These are phyloP conservation scores for Penicillium capsulatum DNA, from an alignment of 2,329 filamentous ascomycete genomes.

Conservation along the genomic window DNA sequence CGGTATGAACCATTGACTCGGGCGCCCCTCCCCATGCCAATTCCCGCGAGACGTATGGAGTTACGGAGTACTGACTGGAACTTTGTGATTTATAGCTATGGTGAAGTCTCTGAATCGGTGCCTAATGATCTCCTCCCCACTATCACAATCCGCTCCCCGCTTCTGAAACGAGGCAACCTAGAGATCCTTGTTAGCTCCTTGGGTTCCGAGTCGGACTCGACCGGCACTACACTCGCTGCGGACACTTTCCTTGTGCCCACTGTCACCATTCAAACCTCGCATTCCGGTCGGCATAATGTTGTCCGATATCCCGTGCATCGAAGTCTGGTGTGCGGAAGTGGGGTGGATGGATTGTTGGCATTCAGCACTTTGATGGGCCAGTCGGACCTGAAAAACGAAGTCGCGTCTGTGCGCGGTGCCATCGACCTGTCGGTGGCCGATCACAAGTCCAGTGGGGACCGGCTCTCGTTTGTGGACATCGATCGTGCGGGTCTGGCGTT, in stretches of 20 bases:
- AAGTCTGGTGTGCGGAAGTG: conserved; percentile 68
- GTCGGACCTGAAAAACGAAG: conserved; percentile 29
- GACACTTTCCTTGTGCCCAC: conserved; percentile 71
- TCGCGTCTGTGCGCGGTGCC: conserved; percentile 32
- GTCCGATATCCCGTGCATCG: conserved; percentile 81
- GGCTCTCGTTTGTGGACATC: conserved; percentile 58
- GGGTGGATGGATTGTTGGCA: conserved; percentile 59
- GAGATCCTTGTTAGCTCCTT: conserved; percentile 58
- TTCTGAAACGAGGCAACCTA: conserved; percentile 54
- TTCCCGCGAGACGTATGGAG: background rate
- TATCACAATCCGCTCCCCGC: conserved; percentile 53
- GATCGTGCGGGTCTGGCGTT: conserved; percentile 61
- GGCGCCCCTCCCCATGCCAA: background rate
- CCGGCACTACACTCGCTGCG: conserved; percentile 48
- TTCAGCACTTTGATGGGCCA: conserved; percentile 33
- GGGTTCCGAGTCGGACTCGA: conserved; percentile 45
- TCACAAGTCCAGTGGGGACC: conserved; percentile 17
- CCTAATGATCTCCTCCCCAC: conserved; percentile 52
- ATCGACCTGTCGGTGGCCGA: conserved; percentile 49
- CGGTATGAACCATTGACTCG: conserved; percentile 41
- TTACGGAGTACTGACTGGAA: background rate
- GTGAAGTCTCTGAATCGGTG: conserved; percentile 47
- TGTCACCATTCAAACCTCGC: conserved; percentile 64
- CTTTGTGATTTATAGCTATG: conserved; percentile 45
- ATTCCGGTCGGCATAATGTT: conserved; percentile 60